Evolutionary conservation across 805 yeast species (phyloP).

Genomic region (Cephaloascus albidus): DNA sequence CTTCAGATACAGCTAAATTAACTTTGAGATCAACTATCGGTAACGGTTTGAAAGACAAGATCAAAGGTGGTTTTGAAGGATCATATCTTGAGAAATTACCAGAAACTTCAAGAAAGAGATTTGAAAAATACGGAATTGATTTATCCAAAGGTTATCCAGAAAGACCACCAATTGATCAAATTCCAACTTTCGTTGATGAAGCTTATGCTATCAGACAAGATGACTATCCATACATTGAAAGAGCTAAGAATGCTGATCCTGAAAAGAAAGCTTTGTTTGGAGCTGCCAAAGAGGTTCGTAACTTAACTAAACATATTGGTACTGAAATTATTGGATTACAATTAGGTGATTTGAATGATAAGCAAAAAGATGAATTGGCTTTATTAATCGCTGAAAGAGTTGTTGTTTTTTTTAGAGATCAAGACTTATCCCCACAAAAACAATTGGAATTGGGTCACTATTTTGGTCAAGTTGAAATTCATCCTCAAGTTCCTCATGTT

Average conservation of each 20-base stretch:
- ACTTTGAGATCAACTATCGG: neutral
- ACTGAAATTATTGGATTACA: slow-evolving; percentile 21
- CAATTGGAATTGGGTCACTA: slow-evolving; percentile 18
- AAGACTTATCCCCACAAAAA: slow-evolving; percentile 20
- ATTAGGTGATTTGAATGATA: slow-evolving; percentile 14
- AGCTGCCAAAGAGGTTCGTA: slow-evolving; percentile 17
- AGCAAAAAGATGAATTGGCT: slow-evolving; percentile 20
- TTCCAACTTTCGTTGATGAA: slow-evolving; percentile 20
- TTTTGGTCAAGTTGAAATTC: slow-evolving; percentile 20
- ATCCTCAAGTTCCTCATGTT: slow-evolving; percentile 17
- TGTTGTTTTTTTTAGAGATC: slow-evolving; percentile 21
- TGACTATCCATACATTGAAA: slow-evolving; percentile 15
- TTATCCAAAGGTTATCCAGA: slow-evolving; percentile 17
- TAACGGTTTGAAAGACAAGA: neutral
- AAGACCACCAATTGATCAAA: slow-evolving; percentile 11
- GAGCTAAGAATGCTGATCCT: slow-evolving; percentile 21
- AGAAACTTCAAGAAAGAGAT: slow-evolving; percentile 12
- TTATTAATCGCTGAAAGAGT: slow-evolving; percentile 18
- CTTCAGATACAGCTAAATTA: neutral
- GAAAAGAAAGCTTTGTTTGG: slow-evolving; percentile 19
- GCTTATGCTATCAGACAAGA: slow-evolving; percentile 14
- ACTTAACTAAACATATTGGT: slow-evolving; percentile 18
- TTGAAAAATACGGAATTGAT: slow-evolving; percentile 15
- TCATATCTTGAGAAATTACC: slow-evolving; percentile 13
- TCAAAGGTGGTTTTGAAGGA: slow-evolving; percentile 4